Conservation (phyloP, 139 green algal species). For the Chlorella sp. region DNA sequence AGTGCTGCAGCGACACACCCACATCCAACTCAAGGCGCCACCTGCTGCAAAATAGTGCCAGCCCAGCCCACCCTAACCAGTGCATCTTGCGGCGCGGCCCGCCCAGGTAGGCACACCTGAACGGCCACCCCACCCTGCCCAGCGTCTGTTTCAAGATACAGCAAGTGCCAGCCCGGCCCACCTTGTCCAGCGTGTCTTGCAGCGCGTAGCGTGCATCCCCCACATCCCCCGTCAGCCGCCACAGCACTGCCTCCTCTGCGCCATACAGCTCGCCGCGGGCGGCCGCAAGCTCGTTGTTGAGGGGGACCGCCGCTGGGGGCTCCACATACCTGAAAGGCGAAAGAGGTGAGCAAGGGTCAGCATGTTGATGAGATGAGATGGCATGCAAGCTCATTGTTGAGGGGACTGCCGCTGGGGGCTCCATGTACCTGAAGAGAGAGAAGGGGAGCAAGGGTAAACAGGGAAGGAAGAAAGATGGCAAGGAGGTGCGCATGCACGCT, state of each 20-base stretch:
- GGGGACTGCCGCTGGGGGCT: conserved; percentile 72
- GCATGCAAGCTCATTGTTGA: conserved; percentile 85
- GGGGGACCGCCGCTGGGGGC: conserved; percentile 69
- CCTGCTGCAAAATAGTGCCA: too few species aligned
- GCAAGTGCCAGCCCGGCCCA: background rate
- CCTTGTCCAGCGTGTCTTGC: conserved; percentile 38
- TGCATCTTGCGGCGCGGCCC: too few species aligned
- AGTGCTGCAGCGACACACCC: too few species aligned
- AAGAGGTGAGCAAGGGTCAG: background rate
- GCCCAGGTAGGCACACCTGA: too few species aligned
- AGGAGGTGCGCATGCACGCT: too few species aligned
- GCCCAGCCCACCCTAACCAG: too few species aligned
- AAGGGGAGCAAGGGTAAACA: too few species aligned
- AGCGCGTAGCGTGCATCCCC: conserved; percentile 38
- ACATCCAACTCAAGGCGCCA: too few species aligned
- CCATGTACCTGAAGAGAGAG: conserved; percentile 55
- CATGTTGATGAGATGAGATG: too few species aligned
- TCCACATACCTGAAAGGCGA: conserved; percentile 76
- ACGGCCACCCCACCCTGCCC: too few species aligned
- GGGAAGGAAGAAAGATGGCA: too few species aligned
- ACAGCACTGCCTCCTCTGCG: conserved; percentile 86
- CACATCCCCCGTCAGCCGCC: conserved; percentile 67
- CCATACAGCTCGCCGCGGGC: conserved; percentile 65
- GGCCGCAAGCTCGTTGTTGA: conserved; percentile 86
- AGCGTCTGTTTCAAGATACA: background rate